Conservation (phyloP, 2,329 filamentous ascomycete species). For the Colletotrichum sp. region DNA sequence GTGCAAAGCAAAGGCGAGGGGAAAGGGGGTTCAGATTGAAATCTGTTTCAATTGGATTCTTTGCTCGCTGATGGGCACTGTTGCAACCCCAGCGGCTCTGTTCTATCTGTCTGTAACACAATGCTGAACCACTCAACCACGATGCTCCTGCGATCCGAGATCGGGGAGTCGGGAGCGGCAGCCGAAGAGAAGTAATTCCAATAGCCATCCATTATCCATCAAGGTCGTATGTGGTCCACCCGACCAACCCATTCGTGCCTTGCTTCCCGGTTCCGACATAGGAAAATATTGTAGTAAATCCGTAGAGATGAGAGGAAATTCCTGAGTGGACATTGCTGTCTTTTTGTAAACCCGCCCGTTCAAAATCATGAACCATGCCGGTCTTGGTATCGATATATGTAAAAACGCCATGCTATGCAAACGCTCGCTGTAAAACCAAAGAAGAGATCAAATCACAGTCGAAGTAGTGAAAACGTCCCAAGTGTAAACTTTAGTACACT, state of each 20-base stretch:
- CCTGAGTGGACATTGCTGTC: slow-evolving; percentile 17
- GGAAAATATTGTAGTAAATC: background rate
- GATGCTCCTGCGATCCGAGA: background rate
- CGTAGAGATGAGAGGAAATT: slow-evolving; percentile 9
- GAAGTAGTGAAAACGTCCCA: slow-evolving; percentile 7
- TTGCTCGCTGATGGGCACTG: slow-evolving; percentile 7
- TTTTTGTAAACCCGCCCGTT: slow-evolving; percentile 1
- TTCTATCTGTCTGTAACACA: slow-evolving; percentile 21
- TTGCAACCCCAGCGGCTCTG: background rate
- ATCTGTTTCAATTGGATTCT: slow-evolving; percentile 17
- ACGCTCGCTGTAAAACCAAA: slow-evolving; percentile 20
- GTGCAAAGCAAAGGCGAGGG: background rate
- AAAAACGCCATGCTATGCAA: slow-evolving; percentile 33
- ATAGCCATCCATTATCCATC: slow-evolving; percentile 14
- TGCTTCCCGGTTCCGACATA: slow-evolving; percentile 7
- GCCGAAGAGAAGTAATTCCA: slow-evolving; percentile 15
- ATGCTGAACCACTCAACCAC: slow-evolving; percentile 17
- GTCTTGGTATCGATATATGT: slow-evolving; percentile 27
- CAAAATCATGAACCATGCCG: slow-evolving; percentile 16
- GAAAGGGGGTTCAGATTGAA: background rate
- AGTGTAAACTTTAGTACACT: slow-evolving; percentile 50
- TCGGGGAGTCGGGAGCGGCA: slow-evolving; percentile 17
- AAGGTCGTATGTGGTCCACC: slow-evolving; percentile 3
- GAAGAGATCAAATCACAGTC: slow-evolving; percentile 21
- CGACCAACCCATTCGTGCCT: background rate